Percentiles rank a stretch among this genome's conserved stretches.
These are phyloP conservation scores for Colletotrichum graminicola DNA, from an alignment of 2,329 filamentous ascomycete genomes.

Conservation along the genomic window DNA sequence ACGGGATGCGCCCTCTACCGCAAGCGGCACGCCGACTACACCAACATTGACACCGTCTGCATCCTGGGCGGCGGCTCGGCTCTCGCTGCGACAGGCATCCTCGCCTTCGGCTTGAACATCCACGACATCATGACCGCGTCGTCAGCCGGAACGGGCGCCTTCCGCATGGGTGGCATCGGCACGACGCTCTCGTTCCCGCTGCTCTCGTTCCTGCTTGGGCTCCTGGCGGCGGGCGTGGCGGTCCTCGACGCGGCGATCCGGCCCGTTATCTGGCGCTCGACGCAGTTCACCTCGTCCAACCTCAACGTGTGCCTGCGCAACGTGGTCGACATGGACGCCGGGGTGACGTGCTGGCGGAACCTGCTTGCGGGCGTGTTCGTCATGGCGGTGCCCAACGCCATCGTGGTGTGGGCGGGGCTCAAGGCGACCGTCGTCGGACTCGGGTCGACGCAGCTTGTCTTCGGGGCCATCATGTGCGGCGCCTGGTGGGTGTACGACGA, in stretches of 20 bases:
- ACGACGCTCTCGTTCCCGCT: slow-evolving; percentile 54
- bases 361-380: slow-evolving; percentile 59
- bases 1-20: slow-evolving; percentile 51
- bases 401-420: slow-evolving; percentile 52
- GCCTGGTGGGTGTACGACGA: slow-evolving; percentile 60
- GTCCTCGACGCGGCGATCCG: slow-evolving; percentile 56
- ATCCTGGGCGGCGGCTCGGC: slow-evolving; percentile 53
- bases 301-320: slow-evolving; percentile 60
- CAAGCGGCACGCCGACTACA: slow-evolving; percentile 50
- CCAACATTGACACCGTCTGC: slow-evolving; percentile 49
- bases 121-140: slow-evolving; percentile 51
- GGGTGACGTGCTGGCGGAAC: slow-evolving; percentile 56
- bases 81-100: slow-evolving; percentile 56
- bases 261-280: slow-evolving; percentile 60
- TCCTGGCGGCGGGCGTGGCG: slow-evolving; percentile 59
- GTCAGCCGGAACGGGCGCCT: slow-evolving; percentile 42
- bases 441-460: slow-evolving; percentile 55
- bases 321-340: slow-evolving; percentile 62
- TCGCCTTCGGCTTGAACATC: slow-evolving; percentile 61
- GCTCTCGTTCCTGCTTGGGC: slow-evolving; percentile 60
- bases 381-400: slow-evolving; percentile 55
- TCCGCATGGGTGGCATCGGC: slow-evolving; percentile 46
- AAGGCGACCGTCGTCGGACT: slow-evolving; percentile 56
- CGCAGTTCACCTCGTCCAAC: slow-evolving; percentile 62
- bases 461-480: slow-evolving; percentile 51